Conservation (phyloP, 176 grass and related monocot genomes). For the Chrysopogon serrulatus region DNA sequence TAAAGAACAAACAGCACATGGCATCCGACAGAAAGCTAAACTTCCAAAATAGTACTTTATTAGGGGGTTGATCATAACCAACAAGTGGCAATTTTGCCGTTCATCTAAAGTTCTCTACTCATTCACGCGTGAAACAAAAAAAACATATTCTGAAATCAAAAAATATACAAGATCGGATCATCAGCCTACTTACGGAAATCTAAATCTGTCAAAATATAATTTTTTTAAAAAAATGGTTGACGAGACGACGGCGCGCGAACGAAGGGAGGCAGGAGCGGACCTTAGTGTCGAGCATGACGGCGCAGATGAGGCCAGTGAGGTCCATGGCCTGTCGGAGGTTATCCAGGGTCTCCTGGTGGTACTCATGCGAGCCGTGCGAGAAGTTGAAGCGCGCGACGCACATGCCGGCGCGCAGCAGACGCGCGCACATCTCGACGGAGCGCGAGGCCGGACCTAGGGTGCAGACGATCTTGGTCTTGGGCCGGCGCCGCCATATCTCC, state of each 20-base stretch:
- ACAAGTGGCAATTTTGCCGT: not conserved
- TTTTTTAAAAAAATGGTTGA: not conserved
- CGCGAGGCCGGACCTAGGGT: conserved; percentile 80
- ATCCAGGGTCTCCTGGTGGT: conserved; percentile 85
- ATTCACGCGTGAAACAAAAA: not conserved
- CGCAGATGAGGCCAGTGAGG: conserved; percentile 70
- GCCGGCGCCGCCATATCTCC: conserved; percentile 36
- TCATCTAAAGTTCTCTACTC: not conserved
- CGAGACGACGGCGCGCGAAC: not conserved
- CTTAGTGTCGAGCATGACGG: conserved; percentile 96
- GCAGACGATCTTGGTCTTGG: conserved; percentile 92
- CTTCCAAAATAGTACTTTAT: not conserved
- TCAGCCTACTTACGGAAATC: not conserved
- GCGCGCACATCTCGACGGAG: conserved; percentile 82
- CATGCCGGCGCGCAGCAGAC: conserved; percentile 78
- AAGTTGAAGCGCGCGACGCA: conserved; percentile 93
- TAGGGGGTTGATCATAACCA: not conserved
- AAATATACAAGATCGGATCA: conserved; percentile 13
- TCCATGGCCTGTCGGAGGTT: conserved; percentile 81
- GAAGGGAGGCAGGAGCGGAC: conserved; percentile 16
- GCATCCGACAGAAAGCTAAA: not conserved
- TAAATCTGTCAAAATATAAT: not conserved
- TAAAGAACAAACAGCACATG: not conserved
- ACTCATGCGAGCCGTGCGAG: conserved; percentile 85
- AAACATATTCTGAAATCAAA: not conserved